Conservation (phyloP, 225 moss, liverwort and hornwort species). For the Pleurozium schreberi region DNA sequence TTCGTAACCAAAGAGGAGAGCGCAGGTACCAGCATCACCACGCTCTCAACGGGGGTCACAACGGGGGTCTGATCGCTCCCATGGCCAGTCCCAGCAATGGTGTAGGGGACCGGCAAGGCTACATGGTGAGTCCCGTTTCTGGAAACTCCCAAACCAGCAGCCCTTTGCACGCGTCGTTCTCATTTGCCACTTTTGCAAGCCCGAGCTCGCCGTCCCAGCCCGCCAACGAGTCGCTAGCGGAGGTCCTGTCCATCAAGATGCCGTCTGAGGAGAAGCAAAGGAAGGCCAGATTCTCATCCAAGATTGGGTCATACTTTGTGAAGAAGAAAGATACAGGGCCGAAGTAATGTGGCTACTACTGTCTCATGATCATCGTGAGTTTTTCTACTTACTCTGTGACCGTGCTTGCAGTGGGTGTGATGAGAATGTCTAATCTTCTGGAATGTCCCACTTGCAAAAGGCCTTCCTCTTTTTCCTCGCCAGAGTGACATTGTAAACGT, state of each 20-base stretch:
- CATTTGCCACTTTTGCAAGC: slow-evolving; percentile 26
- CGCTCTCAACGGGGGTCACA: slow-evolving; percentile 1
- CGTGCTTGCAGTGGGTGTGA: neutral
- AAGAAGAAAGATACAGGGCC: slow-evolving; percentile 34
- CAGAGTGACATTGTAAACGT: neutral
- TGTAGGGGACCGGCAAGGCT: slow-evolving; percentile 19
- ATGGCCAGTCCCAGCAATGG: slow-evolving; percentile 33
- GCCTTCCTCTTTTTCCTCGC: neutral
- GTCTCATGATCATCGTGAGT: neutral
- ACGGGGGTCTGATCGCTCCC: slow-evolving; percentile 1
- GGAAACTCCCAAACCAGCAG: slow-evolving; percentile 43
- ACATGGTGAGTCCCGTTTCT: slow-evolving; percentile 34
- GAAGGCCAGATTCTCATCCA: slow-evolving; percentile 34
- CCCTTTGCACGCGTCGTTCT: slow-evolving; percentile 27
- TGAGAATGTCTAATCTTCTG: neutral
- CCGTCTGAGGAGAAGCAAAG: slow-evolving; percentile 42
- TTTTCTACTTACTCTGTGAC: neutral
- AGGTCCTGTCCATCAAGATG: slow-evolving; percentile 7
- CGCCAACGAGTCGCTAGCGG: slow-evolving; percentile 24
- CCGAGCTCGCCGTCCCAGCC: slow-evolving; percentile 16
- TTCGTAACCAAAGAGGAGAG: slow-evolving; percentile 38
- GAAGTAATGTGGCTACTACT: neutral
- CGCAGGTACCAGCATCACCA: slow-evolving; percentile 1
- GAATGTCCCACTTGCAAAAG: neutral
- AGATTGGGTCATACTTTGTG: slow-evolving; percentile 38